Evolutionary conservation across 2,329 filamentous ascomycete genomes (phyloP).

Genomic region (Neofusicoccum umdonicola): DNA sequence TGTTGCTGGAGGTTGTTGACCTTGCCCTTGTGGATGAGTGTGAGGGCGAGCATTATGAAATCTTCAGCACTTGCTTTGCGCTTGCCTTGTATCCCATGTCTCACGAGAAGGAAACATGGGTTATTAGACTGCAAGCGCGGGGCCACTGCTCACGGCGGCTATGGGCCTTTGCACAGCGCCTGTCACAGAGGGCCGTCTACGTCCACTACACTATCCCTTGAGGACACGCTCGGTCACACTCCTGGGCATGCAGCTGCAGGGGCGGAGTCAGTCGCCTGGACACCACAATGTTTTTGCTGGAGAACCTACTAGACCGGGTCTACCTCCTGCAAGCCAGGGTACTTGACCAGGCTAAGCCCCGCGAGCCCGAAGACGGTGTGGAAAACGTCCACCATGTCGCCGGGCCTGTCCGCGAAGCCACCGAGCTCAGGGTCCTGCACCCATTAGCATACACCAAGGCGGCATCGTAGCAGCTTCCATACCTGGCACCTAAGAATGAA

Average conservation of each 20-base stretch:
- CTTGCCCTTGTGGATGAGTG: neutral
- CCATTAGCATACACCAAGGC: slow-evolving; percentile 27
- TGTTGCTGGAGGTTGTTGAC: neutral
- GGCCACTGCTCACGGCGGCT: too few species aligned
- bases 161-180: neutral
- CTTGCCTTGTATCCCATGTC: slow-evolving; percentile 62
- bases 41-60: neutral
- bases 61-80: neutral
- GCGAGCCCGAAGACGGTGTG: slow-evolving; percentile 89
- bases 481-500: slow-evolving; percentile 84
- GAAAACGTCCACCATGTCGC: slow-evolving; percentile 95
- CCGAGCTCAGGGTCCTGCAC: slow-evolving; percentile 68
- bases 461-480: slow-evolving; percentile 37
- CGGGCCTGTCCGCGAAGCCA: slow-evolving; percentile 85
- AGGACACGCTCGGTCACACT: slow-evolving; percentile 37
- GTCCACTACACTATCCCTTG: slow-evolving; percentile 23
- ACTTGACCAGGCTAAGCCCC: slow-evolving; percentile 79
- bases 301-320: slow-evolving; percentile 76
- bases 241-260: slow-evolving; percentile 40
- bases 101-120: slow-evolving; percentile 53
- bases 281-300: too few species aligned
- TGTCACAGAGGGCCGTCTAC: neutral
- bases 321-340: slow-evolving; percentile 72
- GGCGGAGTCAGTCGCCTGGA: slow-evolving; percentile 12
- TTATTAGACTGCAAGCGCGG: slow-evolving; percentile 69